phyloP scores from a whole-genome alignment of 495 filamentous ascomycete genomes.

The Aspergillus carlsbadensis region DNA sequence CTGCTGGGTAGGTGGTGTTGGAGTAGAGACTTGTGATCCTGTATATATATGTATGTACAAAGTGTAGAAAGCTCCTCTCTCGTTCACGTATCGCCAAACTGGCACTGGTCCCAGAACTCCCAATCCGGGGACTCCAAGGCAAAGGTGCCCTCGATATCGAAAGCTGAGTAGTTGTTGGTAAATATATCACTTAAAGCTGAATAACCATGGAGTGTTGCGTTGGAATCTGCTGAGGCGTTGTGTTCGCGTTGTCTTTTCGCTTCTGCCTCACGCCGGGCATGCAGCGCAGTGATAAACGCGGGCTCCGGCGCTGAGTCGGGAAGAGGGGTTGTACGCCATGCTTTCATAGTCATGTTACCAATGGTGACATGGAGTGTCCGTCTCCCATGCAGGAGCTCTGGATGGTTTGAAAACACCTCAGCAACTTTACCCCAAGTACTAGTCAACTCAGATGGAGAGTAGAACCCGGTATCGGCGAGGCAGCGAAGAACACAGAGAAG shows the following conservation, averaged over 20 bases:
- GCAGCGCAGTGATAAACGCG: slow-evolving; percentile 6
- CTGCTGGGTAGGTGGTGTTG: slow-evolving; percentile 45
- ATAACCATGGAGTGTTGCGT: neutral
- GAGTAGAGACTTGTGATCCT: too few relatives aligned
- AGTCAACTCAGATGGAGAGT: slow-evolving; percentile 2
- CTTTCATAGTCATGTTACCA: slow-evolving; percentile 9
- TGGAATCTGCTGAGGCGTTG: too few relatives aligned
- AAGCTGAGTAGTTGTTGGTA: neutral
- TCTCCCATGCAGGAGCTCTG: slow-evolving; percentile 2
- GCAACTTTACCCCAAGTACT: slow-evolving; percentile 6
- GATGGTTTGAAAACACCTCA: slow-evolving; percentile 8
- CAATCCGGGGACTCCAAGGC: neutral
- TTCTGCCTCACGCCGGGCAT: neutral
- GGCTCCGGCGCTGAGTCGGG: slow-evolving; percentile 1
- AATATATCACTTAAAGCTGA: neutral
- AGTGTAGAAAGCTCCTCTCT: too few relatives aligned
- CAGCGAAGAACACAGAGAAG: slow-evolving; percentile 16
- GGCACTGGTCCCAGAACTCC: slow-evolving; percentile 1
- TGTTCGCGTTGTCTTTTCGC: neutral
- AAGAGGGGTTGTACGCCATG: slow-evolving; percentile 12
- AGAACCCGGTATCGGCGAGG: slow-evolving; percentile 12
- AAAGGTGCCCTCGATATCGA: neutral
- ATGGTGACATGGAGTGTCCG: neutral
- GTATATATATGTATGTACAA: too few relatives aligned
- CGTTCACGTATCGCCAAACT: too few relatives aligned